Evolutionary conservation across 495 filamentous ascomycete species (phyloP).

Genomic region (Penicillium samsonianum): DNA sequence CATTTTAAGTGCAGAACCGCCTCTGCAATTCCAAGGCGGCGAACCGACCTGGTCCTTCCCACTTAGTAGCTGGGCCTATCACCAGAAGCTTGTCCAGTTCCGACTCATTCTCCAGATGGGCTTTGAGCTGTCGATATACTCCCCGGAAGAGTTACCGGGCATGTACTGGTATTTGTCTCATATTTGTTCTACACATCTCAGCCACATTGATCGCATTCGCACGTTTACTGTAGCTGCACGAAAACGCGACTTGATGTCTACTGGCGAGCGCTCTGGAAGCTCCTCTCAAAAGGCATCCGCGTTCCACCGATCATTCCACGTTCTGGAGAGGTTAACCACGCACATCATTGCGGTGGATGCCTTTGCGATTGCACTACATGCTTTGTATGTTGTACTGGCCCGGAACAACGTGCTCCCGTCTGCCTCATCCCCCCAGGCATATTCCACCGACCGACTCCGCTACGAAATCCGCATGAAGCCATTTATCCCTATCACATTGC

Average conservation of each 20-base stretch:
- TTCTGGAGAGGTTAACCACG: conserved; percentile 60
- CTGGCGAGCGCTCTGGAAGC: conserved; percentile 2
- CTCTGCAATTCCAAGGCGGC: conserved; percentile 46
- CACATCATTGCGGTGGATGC: conserved; percentile 69
- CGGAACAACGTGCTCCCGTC: conserved; percentile 59
- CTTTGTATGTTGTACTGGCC: conserved; percentile 66
- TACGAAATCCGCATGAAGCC: conserved; percentile 93
- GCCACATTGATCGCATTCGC: conserved; percentile 70
- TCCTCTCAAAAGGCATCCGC: conserved; percentile 30
- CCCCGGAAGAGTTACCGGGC: conserved; percentile 77
- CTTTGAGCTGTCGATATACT: conserved; percentile 92
- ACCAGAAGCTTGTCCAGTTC: conserved; percentile 85
- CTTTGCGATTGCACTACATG: conserved; percentile 66
- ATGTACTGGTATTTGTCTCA: conserved; percentile 82
- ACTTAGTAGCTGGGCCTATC: conserved; percentile 83
- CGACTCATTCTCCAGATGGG: conserved; percentile 88
- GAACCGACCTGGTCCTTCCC: conserved; percentile 64
- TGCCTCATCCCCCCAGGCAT: conserved; percentile 61
- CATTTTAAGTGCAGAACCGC: conserved; percentile 60
- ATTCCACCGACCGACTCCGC: conserved; percentile 66
- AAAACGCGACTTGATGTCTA: conserved; percentile 30
- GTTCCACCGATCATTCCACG: conserved; percentile 57
- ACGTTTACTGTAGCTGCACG: conserved; percentile 52
- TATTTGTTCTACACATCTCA: conserved; percentile 49
- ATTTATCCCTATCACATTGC: conserved; percentile 68